A percentile compares a stretch with the other conserved stretches of the same genome.
phyloP scores from a whole-genome alignment of 371 early-diverging fungal genomes.

The Mortierella sp. region DNA sequence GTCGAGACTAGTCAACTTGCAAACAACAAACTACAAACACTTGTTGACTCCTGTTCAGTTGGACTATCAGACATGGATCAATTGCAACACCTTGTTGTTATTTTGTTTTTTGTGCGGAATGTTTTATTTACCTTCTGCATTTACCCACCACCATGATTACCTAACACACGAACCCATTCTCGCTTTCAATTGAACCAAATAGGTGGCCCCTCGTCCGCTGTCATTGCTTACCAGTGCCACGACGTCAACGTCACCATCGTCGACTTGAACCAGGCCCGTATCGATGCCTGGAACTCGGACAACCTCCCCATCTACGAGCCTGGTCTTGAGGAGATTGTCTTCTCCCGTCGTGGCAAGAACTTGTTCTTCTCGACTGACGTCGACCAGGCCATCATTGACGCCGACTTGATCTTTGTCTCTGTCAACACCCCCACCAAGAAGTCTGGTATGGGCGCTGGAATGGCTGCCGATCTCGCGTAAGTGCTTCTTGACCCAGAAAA shows the following conservation, averaged over 20 bases:
- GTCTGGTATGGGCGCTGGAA: constrained; percentile 83
- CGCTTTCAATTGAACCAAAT: constrained; percentile 77
- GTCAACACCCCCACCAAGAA: constrained; percentile 94
- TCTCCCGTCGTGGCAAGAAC: constrained; percentile 80
- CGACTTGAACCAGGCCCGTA: constrained; percentile 81
- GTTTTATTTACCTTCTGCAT: neutral
- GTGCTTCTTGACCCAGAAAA: neutral
- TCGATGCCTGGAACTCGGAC: constrained; percentile 92
- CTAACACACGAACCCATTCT: constrained; percentile 88
- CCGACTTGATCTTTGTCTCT: constrained; percentile 91
- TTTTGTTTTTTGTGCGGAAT: neutral
- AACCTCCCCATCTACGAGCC: constrained; percentile 93
- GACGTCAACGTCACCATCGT: constrained; percentile 92
- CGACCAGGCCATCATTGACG: constrained; percentile 72
- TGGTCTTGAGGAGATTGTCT: constrained; percentile 88
- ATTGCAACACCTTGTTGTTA: neutral
- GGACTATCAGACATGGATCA: neutral
- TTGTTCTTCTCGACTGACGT: constrained; percentile 89
- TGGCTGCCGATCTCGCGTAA: constrained; percentile 80
- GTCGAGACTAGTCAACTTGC: neutral
- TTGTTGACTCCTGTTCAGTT: no score
- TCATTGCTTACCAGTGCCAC: constrained; percentile 85
- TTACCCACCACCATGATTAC: constrained; percentile 37
- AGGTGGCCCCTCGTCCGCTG: constrained; percentile 85
- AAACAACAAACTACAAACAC: neutral